Evolutionary conservation across 1,139 yeast genomes (phyloP).

Genomic region (Wickerhamiella pararugosa): DNA sequence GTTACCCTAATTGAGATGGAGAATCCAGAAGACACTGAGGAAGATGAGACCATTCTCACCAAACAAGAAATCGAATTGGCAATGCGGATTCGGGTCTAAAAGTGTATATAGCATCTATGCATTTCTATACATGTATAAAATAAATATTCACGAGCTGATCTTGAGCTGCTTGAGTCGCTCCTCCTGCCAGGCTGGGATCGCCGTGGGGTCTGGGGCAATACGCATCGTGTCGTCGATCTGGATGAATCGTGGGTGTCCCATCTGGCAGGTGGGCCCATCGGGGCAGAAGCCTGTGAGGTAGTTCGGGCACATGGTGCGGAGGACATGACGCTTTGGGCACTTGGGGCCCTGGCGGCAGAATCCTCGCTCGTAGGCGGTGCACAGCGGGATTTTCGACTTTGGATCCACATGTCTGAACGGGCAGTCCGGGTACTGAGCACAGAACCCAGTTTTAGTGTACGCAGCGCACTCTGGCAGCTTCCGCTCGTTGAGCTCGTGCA

Average conservation of each 20-base stretch:
- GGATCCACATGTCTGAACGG: slow-evolving; percentile 87
- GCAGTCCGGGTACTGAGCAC: slow-evolving; percentile 92
- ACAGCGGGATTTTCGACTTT: slow-evolving; percentile 70
- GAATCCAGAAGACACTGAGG: slow-evolving; percentile 37
- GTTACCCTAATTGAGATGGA: slow-evolving; percentile 39
- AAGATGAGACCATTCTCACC: slow-evolving; percentile 44
- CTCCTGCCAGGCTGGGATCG: too few relatives aligned
- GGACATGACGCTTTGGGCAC: slow-evolving; percentile 69
- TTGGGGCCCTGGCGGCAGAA: slow-evolving; percentile 88
- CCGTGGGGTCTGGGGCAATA: slow-evolving; percentile 20
- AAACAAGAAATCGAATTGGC: slow-evolving; percentile 57
- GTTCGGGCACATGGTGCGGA: slow-evolving; percentile 65
- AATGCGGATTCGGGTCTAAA: not conserved
- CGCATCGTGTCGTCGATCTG: slow-evolving; percentile 27
- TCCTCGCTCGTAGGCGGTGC: slow-evolving; percentile 71
- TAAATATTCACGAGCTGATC: not conserved
- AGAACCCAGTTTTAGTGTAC: slow-evolving; percentile 75
- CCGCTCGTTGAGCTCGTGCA: slow-evolving; percentile 86
- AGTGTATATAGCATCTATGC: not conserved
- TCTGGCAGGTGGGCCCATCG: slow-evolving; percentile 29
- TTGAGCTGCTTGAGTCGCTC: not conserved
- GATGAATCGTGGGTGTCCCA: slow-evolving; percentile 30
- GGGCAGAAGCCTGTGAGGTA: slow-evolving; percentile 93
- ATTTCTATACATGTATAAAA: slow-evolving; percentile 1
- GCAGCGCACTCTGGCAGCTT: slow-evolving; percentile 96